These are phyloP conservation scores for Amaranthus tricolor DNA, from an alignment of 179 eudicot species.

Conservation along the genomic window DNA sequence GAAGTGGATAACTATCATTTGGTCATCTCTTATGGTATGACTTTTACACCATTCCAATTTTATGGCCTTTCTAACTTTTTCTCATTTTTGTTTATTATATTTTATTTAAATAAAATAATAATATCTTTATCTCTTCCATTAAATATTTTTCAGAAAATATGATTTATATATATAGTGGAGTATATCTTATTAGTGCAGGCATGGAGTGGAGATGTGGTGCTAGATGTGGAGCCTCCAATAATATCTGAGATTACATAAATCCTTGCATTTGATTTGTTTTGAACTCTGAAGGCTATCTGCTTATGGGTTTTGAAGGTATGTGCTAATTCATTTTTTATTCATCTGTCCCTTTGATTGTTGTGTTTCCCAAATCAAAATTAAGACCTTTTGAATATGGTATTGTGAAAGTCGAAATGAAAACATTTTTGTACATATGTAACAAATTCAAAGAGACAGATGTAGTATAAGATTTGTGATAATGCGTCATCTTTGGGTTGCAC, in stretches of 20 bases:
- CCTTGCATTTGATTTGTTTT: constrained; percentile 15
- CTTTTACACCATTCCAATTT: constrained; percentile 23
- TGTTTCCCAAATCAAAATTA: neutral
- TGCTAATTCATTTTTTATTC: neutral
- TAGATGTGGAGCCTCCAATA: constrained; percentile 22
- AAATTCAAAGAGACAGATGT: too few species aligned
- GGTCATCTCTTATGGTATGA: constrained; percentile 10
- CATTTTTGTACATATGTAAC: too few species aligned
- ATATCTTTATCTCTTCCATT: neutral
- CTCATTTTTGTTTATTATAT: constrained; percentile 20
- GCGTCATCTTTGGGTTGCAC: neutral
- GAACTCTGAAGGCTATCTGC: constrained; percentile 20
- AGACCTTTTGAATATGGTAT: too few species aligned
- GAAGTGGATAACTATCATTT: constrained; percentile 39
- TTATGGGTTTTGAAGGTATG: constrained; percentile 31
- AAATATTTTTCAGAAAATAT: neutral
- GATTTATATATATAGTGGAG: neutral
- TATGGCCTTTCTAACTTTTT: constrained; percentile 17
- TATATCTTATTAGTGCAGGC: constrained; percentile 3
- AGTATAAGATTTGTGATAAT: neutral
- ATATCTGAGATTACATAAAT: constrained; percentile 9
- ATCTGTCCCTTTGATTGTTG: neutral
- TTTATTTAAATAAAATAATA: neutral
- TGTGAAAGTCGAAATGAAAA: too few species aligned
- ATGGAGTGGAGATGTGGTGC: constrained; percentile 16